Evolutionary conservation across 2,329 filamentous ascomycete genomes (phyloP), one percentile per base, ranked within the genome.

Genomic region (Alternaria postmessia): DNA sequence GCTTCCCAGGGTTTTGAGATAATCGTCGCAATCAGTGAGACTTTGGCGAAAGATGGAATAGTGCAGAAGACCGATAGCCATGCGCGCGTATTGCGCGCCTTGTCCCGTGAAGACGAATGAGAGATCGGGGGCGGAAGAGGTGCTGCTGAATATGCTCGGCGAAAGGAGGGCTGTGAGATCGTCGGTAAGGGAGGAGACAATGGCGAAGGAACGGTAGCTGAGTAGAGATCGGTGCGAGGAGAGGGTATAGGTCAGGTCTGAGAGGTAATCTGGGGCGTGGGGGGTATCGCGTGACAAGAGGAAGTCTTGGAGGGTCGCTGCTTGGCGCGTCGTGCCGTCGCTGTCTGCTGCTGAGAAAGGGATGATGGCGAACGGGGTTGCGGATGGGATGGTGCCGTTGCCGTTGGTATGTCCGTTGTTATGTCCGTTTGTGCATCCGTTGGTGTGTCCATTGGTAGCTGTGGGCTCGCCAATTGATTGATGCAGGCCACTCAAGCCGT

Each of bases 91-190:
- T 30, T 76, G 74, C 1, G 71, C 73, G 20, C 72, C 73, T 54
- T 76, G 74, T 3, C 74, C 74, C 1, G 72, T 75, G 44, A 74
- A 76, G 7, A 75, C 62, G 18, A 72, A 69, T 12, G 56, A 59
- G 24, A 64, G 30, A 16, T 54, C 38, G 1, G 59, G 56, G 1
- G 49, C 24, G 0, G 56, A 59, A 3, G 44, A 30, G 6, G 44
- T 59, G 18, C 55, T 48, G 41, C 43, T 52, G 32, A 57, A 46
- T 30, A 30, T 39, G 28, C 28, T 48, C 5, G 54, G 41, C 7
- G 57, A 49, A 28, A 59, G 6, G 51, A 59, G 26, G 8, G 36
- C 16, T 16, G 51, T 43, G 12, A 54, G 57, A 1, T 54, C 57
- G 5, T 58, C 53, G 14, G 22, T 24, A 32, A 20, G 12, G 52